A percentile compares a stretch with the other conserved stretches of the same genome.
phyloP scores from a whole-genome alignment of 495 filamentous ascomycete species.

The Penicillium soppii region DNA sequence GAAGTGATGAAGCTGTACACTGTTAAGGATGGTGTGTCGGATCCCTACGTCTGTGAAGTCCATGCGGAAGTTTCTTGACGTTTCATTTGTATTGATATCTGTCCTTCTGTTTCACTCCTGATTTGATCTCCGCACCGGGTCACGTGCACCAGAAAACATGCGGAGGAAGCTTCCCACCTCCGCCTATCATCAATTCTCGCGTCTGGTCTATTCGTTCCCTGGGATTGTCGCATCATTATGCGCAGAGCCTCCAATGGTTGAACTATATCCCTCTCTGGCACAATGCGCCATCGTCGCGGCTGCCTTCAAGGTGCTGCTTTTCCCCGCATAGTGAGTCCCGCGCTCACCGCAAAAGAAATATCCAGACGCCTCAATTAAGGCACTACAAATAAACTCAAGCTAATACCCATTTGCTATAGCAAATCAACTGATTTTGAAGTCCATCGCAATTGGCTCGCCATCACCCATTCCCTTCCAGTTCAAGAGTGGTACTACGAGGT shows the following conservation, averaged over 20 bases:
- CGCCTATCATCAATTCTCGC: not conserved
- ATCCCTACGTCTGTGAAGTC: slow-evolving; percentile 53
- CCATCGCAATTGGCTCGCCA: slow-evolving; percentile 96
- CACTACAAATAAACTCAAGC: not conserved
- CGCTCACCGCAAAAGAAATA: not conserved
- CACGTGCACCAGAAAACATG: slow-evolving; percentile 4
- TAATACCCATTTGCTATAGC: slow-evolving; percentile 43
- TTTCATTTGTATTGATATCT: slow-evolving; percentile 19
- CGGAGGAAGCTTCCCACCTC: slow-evolving; percentile 10
- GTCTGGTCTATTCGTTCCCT: slow-evolving; percentile 2
- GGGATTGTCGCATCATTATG: slow-evolving; percentile 20
- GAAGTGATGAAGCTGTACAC: slow-evolving; percentile 45
- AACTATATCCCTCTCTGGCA: slow-evolving; percentile 77
- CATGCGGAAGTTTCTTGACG: slow-evolving; percentile 28
- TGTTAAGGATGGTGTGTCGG: slow-evolving; percentile 47
- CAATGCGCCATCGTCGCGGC: slow-evolving; percentile 86
- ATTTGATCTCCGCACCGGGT: slow-evolving; percentile 24
- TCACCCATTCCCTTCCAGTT: slow-evolving; percentile 83
- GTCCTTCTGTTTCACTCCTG: slow-evolving; percentile 24
- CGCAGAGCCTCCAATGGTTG: slow-evolving; percentile 60
- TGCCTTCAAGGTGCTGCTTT: slow-evolving; percentile 89
- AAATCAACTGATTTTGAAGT: slow-evolving; percentile 99
- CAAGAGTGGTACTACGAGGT: slow-evolving; percentile 94
- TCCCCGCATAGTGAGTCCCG: slow-evolving; percentile 86
- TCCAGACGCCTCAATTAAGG: not conserved